Conservation (phyloP, 1,284 basidiomycete genomes). For the Coniferiporia weirii region DNA sequence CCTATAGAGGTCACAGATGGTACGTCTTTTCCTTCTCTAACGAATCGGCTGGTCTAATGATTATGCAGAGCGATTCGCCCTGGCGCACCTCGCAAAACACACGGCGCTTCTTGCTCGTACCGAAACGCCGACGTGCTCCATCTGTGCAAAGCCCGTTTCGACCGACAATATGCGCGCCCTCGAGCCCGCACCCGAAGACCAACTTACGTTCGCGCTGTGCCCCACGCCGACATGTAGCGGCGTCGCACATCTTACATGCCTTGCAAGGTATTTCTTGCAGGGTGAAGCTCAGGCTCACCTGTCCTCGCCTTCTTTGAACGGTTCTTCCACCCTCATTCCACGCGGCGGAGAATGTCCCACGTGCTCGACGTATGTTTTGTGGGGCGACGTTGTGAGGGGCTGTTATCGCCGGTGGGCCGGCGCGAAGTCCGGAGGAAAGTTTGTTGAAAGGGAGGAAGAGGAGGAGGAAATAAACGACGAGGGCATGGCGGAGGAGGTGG, state of each 20-base stretch:
- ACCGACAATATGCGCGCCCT: constrained; percentile 25
- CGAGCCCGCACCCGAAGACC: constrained; percentile 46
- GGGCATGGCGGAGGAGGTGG: not conserved
- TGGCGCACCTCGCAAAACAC: constrained; percentile 51
- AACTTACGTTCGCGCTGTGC: constrained; percentile 48
- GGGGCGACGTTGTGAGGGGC: constrained; percentile 71
- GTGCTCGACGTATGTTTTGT: constrained; percentile 53
- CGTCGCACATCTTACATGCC: constrained; percentile 65
- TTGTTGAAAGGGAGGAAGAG: constrained; percentile 23
- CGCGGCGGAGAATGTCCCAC: constrained; percentile 54
- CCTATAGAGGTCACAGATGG: constrained; percentile 67
- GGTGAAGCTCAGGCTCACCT: constrained; percentile 16
- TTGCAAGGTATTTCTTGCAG: constrained; percentile 54
- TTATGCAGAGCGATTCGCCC: constrained; percentile 44
- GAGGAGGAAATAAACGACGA: constrained; percentile 28
- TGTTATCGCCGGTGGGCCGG: constrained; percentile 54
- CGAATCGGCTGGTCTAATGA: constrained; percentile 17
- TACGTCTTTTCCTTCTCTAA: constrained; percentile 26
- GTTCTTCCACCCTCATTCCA: constrained; percentile 46
- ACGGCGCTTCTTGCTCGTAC: constrained; percentile 34
- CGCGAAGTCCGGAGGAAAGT: constrained; percentile 18
- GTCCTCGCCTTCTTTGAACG: constrained; percentile 16
- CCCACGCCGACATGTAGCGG: constrained; percentile 46
- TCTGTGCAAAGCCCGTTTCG: constrained; percentile 39
- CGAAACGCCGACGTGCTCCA: constrained; percentile 37